Base-by-base conservation (phyloP, 2,329 filamentous ascomycete species). In the Diaporthe ilicicola region DNA sequence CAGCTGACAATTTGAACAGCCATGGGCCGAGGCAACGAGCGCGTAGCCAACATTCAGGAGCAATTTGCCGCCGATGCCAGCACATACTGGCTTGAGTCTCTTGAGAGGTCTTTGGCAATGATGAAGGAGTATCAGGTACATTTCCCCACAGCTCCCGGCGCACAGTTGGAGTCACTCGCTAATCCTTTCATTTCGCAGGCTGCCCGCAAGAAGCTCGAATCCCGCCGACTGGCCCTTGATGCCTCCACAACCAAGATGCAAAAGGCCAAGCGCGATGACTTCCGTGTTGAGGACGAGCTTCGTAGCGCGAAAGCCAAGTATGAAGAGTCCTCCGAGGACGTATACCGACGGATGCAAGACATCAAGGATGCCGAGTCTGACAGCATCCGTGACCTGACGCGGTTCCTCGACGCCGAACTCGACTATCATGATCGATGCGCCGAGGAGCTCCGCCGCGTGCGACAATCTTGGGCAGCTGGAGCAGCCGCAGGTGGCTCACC, bases 51-150 rank as follows among this genome's bases (percentile, higher is more conserved):
- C 59, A 88, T 94, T 69, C 95, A 98, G 81, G 95, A 97, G 79
- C 90, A 87, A 29, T 97, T 95, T 78, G 90, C 94, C 55, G 87
- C 89, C 42, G 89, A 93, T 76, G 92, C 94, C 73, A 97, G 93
- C 19, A 88, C 90, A 42, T 92, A 89, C 79, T 98, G 95, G 95
- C 86, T 97, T 70, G 94, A 98, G 80, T 94, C 93, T n/a, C 85
- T 97, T 27, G 95, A 98, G 81, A 88, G 94, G 75, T 97, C 93
- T 32, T 82, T 97, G 66, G 91, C 94, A 44, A 96, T 97, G 87
- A 95, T 98, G 94, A 98, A 97, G 81, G 96, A 98, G 79, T 98
- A 97, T 77, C 94, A 98, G 88, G 93, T 95, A 86, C 68, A 88
- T 80, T 24, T 37, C 19, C 17, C 17, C 19, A 46, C 55, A 44